Evolutionary conservation across 2,329 filamentous ascomycete species (phyloP).

Genomic region (Cladosporium sp.): DNA sequence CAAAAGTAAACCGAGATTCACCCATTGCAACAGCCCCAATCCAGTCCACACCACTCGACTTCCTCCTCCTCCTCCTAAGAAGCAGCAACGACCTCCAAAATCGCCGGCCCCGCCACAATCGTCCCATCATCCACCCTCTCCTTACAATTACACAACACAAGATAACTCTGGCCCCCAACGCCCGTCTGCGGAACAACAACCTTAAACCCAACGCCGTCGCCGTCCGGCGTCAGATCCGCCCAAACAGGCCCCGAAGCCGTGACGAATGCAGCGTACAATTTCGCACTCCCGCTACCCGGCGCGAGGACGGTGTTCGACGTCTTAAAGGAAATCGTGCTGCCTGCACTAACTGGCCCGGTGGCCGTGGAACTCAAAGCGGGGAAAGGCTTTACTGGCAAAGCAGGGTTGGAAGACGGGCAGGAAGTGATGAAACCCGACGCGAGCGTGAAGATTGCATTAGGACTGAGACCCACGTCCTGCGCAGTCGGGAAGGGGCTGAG

Average conservation of each 20-base stretch:
- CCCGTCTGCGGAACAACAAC: constrained; percentile 19
- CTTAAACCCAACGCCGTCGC: constrained; percentile 18
- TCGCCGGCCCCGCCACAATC: constrained; percentile 20
- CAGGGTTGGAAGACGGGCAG: constrained; percentile 52
- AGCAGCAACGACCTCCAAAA: constrained; percentile 19
- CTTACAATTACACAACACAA: constrained; percentile 20
- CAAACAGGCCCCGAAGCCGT: constrained; percentile 18
- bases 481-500: constrained; percentile 51
- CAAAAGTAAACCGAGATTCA: no score
- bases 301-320: constrained; percentile 15
- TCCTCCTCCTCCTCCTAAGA: no score
- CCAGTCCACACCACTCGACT: no score
- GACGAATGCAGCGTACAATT: constrained; percentile 21
- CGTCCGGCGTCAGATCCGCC: constrained; percentile 13
- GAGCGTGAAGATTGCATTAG: constrained; percentile 59
- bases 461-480: constrained; percentile 55
- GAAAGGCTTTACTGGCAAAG: constrained; percentile 53
- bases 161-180: constrained; percentile 21
- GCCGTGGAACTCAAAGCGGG: constrained; percentile 18
- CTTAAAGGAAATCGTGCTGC: constrained; percentile 14
- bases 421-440: constrained; percentile 55
- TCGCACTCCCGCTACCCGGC: constrained; percentile 6
- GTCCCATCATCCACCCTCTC: constrained; percentile 18
- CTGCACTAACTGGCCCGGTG: constrained; percentile 16
- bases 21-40: no score